Conservation (phyloP, 768 basidiomycete species). For the Leccinum longicurvipes region DNA sequence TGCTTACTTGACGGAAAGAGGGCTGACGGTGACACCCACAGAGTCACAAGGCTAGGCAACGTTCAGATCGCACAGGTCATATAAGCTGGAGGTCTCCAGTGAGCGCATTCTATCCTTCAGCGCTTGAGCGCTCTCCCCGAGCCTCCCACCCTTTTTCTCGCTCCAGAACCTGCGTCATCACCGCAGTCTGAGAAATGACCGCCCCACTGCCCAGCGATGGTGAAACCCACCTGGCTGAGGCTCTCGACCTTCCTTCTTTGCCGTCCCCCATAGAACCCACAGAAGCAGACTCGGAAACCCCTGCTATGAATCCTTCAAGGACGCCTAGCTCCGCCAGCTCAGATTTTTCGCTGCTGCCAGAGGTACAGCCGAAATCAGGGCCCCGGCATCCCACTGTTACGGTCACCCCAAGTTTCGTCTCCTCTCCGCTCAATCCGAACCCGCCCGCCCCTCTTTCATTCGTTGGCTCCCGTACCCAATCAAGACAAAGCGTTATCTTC, state of each 20-base stretch:
- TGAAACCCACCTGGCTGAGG: constrained; percentile 18
- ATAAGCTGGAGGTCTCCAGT: constrained; percentile 1
- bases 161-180: constrained; percentile 4
- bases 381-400: constrained; percentile 25
- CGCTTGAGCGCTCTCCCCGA: background rate
- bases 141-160: too few species aligned
- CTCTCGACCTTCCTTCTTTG: constrained; percentile 19
- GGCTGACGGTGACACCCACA: background rate
- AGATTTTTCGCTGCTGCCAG: constrained; percentile 31
- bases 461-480: constrained; percentile 36
- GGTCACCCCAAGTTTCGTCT: constrained; percentile 36
- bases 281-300: constrained; percentile 9
- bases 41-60: constrained; percentile 2
- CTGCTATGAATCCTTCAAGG: constrained; percentile 4
- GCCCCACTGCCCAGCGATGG: constrained; percentile 36
- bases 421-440: constrained; percentile 54
- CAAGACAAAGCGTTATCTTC: constrained; percentile 40
- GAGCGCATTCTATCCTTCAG: background rate
- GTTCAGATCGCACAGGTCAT: background rate
- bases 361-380: constrained; percentile 4
- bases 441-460: constrained; percentile 10
- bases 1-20: background rate
- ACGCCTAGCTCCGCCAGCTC: constrained; percentile 26
- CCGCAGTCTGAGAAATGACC: constrained; percentile 22
- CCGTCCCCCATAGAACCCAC: constrained; percentile 1